Evolutionary conservation across 176 grass and related monocot genomes (phyloP), one percentile per base, ranked within the genome.

Genomic region (Hyparrhenia diplandra): DNA sequence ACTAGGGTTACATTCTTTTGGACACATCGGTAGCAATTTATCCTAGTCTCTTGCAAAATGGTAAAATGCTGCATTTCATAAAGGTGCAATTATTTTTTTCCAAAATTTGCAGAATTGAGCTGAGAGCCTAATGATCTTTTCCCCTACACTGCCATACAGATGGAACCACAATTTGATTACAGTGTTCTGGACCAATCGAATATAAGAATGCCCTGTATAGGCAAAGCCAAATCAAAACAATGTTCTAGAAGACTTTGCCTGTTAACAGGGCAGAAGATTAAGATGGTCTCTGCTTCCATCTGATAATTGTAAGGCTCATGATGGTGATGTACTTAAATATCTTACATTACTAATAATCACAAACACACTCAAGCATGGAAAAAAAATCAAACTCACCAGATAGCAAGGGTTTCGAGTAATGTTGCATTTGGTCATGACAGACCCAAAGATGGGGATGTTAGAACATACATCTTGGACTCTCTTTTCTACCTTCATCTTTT

Each of bases 401-500:
- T 27, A 35, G 40, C 28, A 82, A 8, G n/a, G 20, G 0, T 1
- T 0, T 64, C 69, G 58, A 12, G 20, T 82, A 64, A 82, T 47
- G 30, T 51, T 35, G 41, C 13, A 13, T 73, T 82, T 82, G 47
- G 0, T 3, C 69, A 82, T 82, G 80, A 73, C 21, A 23, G 13
- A 5, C 20, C 60, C 80, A 64, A 20, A 61, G n/a, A 82, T 35
- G 10, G 69, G 40, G 13, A 20, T 55, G 28, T 34, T 2, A n/a
- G 80, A 73, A 34, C 29, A 23, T 24, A 73, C 13, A 24, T 2
- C 5, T 36, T 13, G 28, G 41, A 34, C 69, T 61, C 11, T 73
- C 69, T 82, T 7, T 60, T 82, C 39, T 17, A 82, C 29, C 49
- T 82, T 49, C 40, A 47, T 63, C 80, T 42, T 17, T 72, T 82